Conservation (phyloP, 495 filamentous ascomycete species). For the Rostrohypoxylon terebratum region DNA sequence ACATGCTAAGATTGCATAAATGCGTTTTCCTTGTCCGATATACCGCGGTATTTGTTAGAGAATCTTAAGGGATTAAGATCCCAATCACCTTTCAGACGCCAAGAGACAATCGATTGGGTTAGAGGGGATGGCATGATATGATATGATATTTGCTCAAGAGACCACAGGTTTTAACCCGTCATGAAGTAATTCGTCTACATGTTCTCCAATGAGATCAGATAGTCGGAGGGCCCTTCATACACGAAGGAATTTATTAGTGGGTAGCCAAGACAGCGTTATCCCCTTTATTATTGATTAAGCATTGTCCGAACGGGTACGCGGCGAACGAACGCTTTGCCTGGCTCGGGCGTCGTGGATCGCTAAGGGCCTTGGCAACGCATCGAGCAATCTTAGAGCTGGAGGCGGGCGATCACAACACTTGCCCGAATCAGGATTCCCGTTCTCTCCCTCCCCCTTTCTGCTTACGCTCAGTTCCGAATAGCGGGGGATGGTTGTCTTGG, state of each 20-base stretch:
- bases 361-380: background rate
- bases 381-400: constrained; percentile 3
- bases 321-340: background rate
- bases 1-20: background rate
- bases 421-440: background rate
- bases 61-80: background rate
- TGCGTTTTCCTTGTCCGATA: background rate
- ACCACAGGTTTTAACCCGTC: background rate
- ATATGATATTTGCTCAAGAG: background rate
- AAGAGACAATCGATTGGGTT: background rate
- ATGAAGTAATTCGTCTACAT: no score
- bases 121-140: background rate
- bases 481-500: background rate
- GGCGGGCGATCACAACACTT: background rate
- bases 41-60: background rate
- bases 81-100: background rate
- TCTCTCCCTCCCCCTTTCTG: background rate
- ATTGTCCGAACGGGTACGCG: background rate
- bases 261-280: constrained; percentile 5
- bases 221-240: background rate
- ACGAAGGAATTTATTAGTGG: constrained; percentile 2
- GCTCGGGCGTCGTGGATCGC: background rate
- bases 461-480: background rate
- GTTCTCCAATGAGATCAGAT: background rate
- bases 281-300: background rate